Percentiles rank a stretch among this genome's conserved stretches.
These are phyloP conservation scores for Castanea sativa DNA, from an alignment of 306 rosid species.

Conservation along the genomic window DNA sequence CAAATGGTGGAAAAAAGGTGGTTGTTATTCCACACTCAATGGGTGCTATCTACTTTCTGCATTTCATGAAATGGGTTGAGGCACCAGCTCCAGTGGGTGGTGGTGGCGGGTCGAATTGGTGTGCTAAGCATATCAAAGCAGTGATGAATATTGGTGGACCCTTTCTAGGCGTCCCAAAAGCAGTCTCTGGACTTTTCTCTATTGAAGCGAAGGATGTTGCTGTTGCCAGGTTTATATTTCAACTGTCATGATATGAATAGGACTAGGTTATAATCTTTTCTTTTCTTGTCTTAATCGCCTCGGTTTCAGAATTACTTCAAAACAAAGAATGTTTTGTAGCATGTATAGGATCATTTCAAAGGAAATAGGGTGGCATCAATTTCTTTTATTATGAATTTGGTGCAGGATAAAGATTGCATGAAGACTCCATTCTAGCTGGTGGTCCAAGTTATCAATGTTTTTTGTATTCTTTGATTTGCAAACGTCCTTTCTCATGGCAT, in stretches of 20 bases:
- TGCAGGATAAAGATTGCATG: background rate
- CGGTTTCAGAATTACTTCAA: background rate
- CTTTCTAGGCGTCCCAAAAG: constrained; percentile 84
- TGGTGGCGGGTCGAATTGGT: constrained; percentile 86
- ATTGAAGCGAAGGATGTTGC: constrained; percentile 82
- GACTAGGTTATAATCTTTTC: background rate
- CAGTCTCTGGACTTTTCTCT: constrained; percentile 76
- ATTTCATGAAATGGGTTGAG: constrained; percentile 93
- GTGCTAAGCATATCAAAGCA: constrained; percentile 78
- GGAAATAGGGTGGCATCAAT: background rate
- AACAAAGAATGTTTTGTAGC: background rate
- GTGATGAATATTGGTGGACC: constrained; percentile 81
- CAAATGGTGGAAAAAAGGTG: constrained; percentile 72
- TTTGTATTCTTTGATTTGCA: background rate
- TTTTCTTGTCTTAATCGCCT: background rate
- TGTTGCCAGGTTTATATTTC: constrained; percentile 64
- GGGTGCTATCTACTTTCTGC: constrained; percentile 83
- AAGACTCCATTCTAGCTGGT: background rate
- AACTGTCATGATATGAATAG: constrained; percentile 13
- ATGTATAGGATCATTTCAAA: background rate
- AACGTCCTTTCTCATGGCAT: background rate
- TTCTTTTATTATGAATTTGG: background rate
- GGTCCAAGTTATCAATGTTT: background rate
- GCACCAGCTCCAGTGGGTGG: constrained; percentile 80
- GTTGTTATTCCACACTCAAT: constrained; percentile 84